Base-by-base conservation (phyloP, 2,329 filamentous ascomycete species). In the Pyricularia sp. region DNA sequence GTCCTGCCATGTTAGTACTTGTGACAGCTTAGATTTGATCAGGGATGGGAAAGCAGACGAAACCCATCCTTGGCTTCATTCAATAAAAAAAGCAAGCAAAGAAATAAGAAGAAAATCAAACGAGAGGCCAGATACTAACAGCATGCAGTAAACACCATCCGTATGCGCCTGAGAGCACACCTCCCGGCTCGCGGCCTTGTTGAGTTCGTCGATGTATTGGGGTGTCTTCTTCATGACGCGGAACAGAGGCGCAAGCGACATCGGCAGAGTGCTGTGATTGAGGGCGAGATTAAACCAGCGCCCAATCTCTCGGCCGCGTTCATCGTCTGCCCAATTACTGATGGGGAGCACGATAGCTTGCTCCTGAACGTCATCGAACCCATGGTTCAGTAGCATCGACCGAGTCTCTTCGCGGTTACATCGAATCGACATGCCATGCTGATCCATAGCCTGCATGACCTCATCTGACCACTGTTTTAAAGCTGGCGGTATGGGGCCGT, bases 271-370 rank as follows among this genome's bases (percentile, higher is more conserved):
- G 30, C 91, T 90, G 75, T 92, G 87, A 12, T 85, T 88, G 73
- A 97, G 82, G 58, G 88, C 90, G 28, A 94, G 81, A 75, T 94
- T 93, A 79, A 96, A 97, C 91, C 92, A 97, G 69, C 88, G 84
- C 33, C 91, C 92, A 68, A 93, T 84, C 64, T 90, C 85, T 71
- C 88, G 89, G 72, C 88, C 84, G 71, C 88, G 83, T 30, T 84
- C 81, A 73, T 92, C 87, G 30, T 81, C 77, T 70, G 87, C 86
- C 90, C 92, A 94, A 28, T 89, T 87, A 75, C 90, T 94, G 75
- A 92, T 83, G 33, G 92, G 92, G 50, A 94, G 81, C 69, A 84
- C 84, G 71, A 92, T 88, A 67, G 87, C 83, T 70, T 87, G 83
- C 76, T 94, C 89, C 71, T 86, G 85, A 73, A 97, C 88, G 70